These are phyloP conservation scores for Vanrija pseudolonga DNA, from an alignment of 1,284 basidiomycete species.

Conservation along the genomic window DNA sequence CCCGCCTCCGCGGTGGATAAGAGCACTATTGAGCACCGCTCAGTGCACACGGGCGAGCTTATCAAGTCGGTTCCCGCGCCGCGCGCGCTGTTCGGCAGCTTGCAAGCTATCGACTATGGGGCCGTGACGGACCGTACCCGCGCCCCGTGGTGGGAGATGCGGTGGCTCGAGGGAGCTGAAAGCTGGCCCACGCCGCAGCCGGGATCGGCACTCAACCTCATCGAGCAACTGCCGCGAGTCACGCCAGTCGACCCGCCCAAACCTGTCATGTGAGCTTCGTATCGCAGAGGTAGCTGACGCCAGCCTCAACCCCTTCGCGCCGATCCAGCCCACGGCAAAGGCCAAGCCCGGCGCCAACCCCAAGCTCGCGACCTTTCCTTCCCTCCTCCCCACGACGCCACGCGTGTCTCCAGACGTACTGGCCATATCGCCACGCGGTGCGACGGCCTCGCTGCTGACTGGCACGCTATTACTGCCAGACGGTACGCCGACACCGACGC, in stretches of 20 bases:
- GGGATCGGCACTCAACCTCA: conserved; percentile 32
- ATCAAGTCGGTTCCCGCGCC: conserved; percentile 14
- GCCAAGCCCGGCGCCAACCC: conserved; percentile 19
- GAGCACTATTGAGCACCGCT: conserved; percentile 29
- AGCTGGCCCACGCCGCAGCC: conserved; percentile 29
- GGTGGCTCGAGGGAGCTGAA: conserved; percentile 1
- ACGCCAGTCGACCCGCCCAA: conserved; percentile 42
- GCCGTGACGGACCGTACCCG: neutral
- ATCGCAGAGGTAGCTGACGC: neutral
- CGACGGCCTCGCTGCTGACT: conserved; percentile 18
- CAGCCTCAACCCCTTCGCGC: conserved; percentile 18
- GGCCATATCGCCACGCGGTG: conserved; percentile 3
- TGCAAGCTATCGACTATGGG: neutral
- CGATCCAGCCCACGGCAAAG: neutral
- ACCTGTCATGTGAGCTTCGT: conserved; percentile 27
- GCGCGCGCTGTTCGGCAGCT: conserved; percentile 2
- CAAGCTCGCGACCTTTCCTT: conserved; percentile 26
- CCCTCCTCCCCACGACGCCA: conserved; percentile 23
- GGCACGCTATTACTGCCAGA: conserved; percentile 26
- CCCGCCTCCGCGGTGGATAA: neutral
- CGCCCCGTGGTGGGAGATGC: conserved; percentile 15
- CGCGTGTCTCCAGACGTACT: conserved; percentile 25
- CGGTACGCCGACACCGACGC: neutral
- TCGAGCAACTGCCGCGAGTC: conserved; percentile 35
- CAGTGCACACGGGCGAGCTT: conserved; percentile 38